Evolutionary conservation across 495 filamentous ascomycete species (phyloP), one percentile per base, ranked within the genome.

Genomic region (Daldinia bambusicola): DNA sequence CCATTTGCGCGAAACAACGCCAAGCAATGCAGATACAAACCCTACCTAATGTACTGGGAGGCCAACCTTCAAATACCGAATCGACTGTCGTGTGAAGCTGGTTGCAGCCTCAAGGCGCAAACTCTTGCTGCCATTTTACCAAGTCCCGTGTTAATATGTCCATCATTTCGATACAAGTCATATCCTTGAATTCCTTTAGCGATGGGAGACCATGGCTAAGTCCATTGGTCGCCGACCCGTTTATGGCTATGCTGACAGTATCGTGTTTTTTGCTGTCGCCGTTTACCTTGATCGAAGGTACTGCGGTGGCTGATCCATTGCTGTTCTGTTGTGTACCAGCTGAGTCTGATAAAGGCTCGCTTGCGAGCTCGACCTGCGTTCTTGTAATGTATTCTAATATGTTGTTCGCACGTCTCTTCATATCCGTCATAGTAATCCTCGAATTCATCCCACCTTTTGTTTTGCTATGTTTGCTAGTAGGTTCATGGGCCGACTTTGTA

Each of bases 341-440:
- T 5, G 74, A 56, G 12, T 76, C 75, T 31, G 75, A 70, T 32
- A 76, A 64, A 22, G 76, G 71, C 43, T 73, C 61, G 34, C 81
- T 88, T 0, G 93, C 94, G 82, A 97, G 87, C 76, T 99, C 95
- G 12, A 97, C 84, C 74, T 98, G 95, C 69, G 93, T 95, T 51
- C 92, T 88, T 7, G 92, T 89, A 71, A 99, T 97, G 78, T 92
- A 98, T 45, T 97, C 93, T 14, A 96, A 83, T 61, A 99, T 95
- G 13, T 85, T 90, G 2, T 89, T 88, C 3, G 94, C 94, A 7
- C 92, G 88, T 66, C 92, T 87, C 80, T 93, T 93, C 91, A 98
- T 95, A 70, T 98, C 94, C 64, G 90, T 91, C 89, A 98, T 92
- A 31, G 88, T 95, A 55, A 94, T 89, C 76, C 91, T 93, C 70